These are phyloP conservation scores for Parafenestella ontariensis DNA, from an alignment of 2,329 filamentous ascomycete genomes.

Conservation along the genomic window DNA sequence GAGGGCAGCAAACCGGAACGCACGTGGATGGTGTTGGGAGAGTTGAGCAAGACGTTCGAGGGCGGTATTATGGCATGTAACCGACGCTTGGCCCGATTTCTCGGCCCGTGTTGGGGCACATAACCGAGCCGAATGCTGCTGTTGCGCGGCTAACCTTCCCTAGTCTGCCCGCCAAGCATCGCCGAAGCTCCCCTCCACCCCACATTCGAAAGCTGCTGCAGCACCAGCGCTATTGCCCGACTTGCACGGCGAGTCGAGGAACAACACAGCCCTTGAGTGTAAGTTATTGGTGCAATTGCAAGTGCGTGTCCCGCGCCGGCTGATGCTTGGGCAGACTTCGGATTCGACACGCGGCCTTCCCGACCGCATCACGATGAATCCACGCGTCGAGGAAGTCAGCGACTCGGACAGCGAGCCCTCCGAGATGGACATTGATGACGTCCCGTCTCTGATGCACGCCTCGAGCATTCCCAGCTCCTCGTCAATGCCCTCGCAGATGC, in stretches of 20 bases:
- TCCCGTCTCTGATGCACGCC: slow-evolving; percentile 64
- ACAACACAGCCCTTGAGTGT: neutral
- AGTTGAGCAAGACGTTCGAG: neutral
- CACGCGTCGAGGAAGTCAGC: slow-evolving; percentile 90
- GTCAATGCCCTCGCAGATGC: slow-evolving; percentile 40
- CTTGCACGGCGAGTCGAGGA: neutral
- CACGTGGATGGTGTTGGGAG: neutral
- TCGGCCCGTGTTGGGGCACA: neutral
- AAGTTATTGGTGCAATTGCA: neutral
- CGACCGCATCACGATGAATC: slow-evolving; percentile 55
- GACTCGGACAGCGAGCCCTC: slow-evolving; percentile 77
- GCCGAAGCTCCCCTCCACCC: neutral
- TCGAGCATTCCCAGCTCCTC: slow-evolving; percentile 40
- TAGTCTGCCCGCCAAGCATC: neutral
- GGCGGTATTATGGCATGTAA: neutral
- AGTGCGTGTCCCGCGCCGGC: slow-evolving; percentile 24
- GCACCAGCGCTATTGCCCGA: neutral
- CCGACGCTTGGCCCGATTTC: neutral
- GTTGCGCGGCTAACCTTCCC: too few relatives aligned
- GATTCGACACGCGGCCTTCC: neutral
- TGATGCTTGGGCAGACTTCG: slow-evolving; percentile 66
- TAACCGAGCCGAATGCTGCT: neutral
- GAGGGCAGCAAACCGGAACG: neutral
- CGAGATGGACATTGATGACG: slow-evolving; percentile 79
- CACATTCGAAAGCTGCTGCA: neutral